phyloP scores from a whole-genome alignment of 345 rosid genomes.

The Brassica incana region DNA sequence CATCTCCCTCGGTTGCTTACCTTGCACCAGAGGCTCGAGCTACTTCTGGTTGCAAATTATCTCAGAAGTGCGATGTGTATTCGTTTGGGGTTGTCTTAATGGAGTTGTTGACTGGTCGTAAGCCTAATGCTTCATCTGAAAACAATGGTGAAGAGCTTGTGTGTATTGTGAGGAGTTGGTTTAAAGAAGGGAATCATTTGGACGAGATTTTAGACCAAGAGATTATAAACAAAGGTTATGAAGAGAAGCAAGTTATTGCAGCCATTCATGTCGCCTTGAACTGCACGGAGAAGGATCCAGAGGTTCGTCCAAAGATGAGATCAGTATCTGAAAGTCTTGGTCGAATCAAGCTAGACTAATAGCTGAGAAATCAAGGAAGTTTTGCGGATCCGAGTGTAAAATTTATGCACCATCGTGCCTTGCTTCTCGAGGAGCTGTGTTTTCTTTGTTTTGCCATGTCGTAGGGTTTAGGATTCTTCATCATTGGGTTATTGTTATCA shows the following conservation, averaged over 20 bases:
- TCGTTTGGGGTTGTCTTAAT: constrained; percentile 79
- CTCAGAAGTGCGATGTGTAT: constrained; percentile 87
- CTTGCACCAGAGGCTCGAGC: constrained; percentile 84
- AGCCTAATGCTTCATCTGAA: constrained; percentile 58
- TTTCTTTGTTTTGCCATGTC: background rate
- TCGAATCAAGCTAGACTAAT: constrained; percentile 55
- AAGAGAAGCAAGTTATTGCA: constrained; percentile 66
- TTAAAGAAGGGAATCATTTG: constrained; percentile 64
- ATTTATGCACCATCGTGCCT: constrained; percentile 5
- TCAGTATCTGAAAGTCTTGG: constrained; percentile 74
- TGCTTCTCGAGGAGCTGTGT: background rate
- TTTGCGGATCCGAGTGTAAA: background rate
- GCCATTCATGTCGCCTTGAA: constrained; percentile 80
- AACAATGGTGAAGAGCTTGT: constrained; percentile 70
- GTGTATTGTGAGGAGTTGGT: constrained; percentile 61
- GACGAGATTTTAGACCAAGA: constrained; percentile 73
- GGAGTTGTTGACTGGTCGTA: constrained; percentile 78
- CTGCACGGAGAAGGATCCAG: constrained; percentile 87
- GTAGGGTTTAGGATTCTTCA: constrained; percentile 1
- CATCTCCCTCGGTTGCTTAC: constrained; percentile 53
- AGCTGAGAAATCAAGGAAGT: background rate
- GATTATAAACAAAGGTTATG: constrained; percentile 57
- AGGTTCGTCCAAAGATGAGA: constrained; percentile 90
- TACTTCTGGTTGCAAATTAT: constrained; percentile 58
- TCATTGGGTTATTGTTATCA: background rate